Evolutionary conservation across 768 basidiomycete species (phyloP).

Genomic region (Xanthoconium stramineum): DNA sequence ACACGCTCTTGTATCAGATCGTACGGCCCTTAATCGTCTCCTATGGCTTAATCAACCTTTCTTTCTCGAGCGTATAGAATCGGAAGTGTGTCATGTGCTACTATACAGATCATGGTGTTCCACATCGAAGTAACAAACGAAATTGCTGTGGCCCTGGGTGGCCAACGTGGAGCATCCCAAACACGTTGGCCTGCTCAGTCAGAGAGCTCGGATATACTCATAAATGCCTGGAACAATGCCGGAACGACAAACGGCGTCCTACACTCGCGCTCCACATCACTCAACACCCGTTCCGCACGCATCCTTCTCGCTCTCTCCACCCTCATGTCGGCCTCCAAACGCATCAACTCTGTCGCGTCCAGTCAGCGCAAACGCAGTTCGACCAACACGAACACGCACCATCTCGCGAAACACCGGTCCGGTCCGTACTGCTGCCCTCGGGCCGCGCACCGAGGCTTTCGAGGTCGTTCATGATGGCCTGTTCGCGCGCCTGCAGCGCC

Average conservation of each 20-base stretch:
- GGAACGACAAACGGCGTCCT: slow-evolving; percentile 55
- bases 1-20: slow-evolving; percentile 13
- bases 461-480: slow-evolving; percentile 22
- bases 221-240: slow-evolving; percentile 52
- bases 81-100: background rate
- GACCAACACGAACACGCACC: slow-evolving; percentile 10
- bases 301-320: slow-evolving; percentile 35
- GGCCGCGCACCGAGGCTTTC: slow-evolving; percentile 11
- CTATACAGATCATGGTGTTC: background rate
- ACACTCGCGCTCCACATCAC: slow-evolving; percentile 49
- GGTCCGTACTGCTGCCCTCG: background rate
- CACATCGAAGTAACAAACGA: background rate
- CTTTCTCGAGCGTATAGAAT: too few species aligned
- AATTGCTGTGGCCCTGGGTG: too few species aligned
- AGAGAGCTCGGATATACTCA: slow-evolving; percentile 45
- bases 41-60: slow-evolving; percentile 8
- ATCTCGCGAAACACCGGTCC: slow-evolving; percentile 4
- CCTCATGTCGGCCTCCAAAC: slow-evolving; percentile 35
- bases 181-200: slow-evolving; percentile 10
- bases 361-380: background rate
- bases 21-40: slow-evolving; percentile 10
- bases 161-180: background rate
- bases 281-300: slow-evolving; percentile 44
- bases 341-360: slow-evolving; percentile 10
- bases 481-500: slow-evolving; percentile 24